Conservation (phyloP, 208 protist genomes). For the Leishmania martiniquensis region DNA sequence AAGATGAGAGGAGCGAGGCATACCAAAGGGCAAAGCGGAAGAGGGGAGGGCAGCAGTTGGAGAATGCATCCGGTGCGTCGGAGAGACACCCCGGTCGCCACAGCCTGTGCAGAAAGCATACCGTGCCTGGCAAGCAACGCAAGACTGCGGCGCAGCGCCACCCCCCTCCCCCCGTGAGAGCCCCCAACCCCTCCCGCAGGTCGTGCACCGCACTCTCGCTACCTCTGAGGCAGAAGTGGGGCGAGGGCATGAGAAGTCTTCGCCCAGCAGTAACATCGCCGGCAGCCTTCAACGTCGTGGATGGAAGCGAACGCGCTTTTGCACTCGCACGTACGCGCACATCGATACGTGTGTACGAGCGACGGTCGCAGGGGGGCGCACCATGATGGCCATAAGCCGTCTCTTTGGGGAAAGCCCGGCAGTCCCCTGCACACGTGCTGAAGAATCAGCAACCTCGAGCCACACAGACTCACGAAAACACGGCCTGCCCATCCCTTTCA, state of each 20-base stretch:
- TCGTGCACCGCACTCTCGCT: neutral
- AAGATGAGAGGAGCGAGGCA: neutral
- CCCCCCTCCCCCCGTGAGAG: neutral
- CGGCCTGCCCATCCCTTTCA: neutral
- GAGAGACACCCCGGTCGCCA: neutral
- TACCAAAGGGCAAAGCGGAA: neutral
- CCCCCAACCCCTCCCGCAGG: neutral
- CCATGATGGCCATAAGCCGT: neutral
- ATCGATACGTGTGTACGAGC: too few species aligned
- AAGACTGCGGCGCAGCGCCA: neutral
- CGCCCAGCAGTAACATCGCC: neutral
- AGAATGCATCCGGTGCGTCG: too few species aligned
- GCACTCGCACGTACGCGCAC: neutral
- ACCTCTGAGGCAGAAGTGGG: neutral
- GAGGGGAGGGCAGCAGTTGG: neutral
- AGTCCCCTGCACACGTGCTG: neutral
- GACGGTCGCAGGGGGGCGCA: neutral
- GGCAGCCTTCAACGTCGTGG: neutral
- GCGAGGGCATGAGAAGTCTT: too few species aligned
- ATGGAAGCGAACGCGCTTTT: neutral
- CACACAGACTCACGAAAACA: neutral
- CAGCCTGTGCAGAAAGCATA: too few species aligned
- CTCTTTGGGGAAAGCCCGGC: neutral
- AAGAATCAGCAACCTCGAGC: neutral
- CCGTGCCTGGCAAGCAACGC: neutral